phyloP scores from a whole-genome alignment of 1,284 basidiomycete genomes.

The Puccinia horiana region DNA sequence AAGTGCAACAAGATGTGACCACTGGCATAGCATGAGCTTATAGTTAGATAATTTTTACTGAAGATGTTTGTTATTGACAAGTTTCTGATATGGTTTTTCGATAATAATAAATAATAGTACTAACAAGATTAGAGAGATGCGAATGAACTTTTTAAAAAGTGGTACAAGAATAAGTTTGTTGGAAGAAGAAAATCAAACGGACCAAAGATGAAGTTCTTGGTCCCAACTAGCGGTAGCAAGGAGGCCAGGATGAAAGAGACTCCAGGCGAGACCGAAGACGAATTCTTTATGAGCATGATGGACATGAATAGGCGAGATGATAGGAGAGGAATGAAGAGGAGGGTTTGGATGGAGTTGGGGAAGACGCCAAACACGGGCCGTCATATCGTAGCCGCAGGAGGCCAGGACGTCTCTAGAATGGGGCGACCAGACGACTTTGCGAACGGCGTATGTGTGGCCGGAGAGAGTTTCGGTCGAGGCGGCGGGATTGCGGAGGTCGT shows the following conservation, averaged over 20 bases:
- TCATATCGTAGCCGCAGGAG: conserved; percentile 93
- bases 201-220: conserved; percentile 72
- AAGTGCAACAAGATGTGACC: no score
- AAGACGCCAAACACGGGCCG: conserved; percentile 73
- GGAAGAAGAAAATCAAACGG: neutral
- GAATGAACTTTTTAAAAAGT: neutral
- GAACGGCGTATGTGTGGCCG: conserved; percentile 60
- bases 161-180: no score
- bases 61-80: no score
- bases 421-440: conserved; percentile 60
- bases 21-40: no score
- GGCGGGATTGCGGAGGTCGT: conserved; percentile 76
- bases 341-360: conserved; percentile 58
- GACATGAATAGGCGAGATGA: conserved; percentile 60
- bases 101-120: no score
- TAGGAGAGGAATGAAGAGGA: conserved; percentile 60
- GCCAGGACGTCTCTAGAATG: conserved; percentile 59
- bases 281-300: conserved; percentile 92
- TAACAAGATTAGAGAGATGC: neutral
- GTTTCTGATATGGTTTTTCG: no score
- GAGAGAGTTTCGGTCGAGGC: neutral
- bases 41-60: no score
- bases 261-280: conserved; percentile 85
- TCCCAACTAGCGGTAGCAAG: conserved; percentile 90
- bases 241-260: conserved; percentile 74